Percentiles rank a stretch among this genome's conserved stretches.
These are phyloP conservation scores for Jacaranda mimosifolia DNA, from an alignment of 257 asterid genomes.

Conservation along the genomic window DNA sequence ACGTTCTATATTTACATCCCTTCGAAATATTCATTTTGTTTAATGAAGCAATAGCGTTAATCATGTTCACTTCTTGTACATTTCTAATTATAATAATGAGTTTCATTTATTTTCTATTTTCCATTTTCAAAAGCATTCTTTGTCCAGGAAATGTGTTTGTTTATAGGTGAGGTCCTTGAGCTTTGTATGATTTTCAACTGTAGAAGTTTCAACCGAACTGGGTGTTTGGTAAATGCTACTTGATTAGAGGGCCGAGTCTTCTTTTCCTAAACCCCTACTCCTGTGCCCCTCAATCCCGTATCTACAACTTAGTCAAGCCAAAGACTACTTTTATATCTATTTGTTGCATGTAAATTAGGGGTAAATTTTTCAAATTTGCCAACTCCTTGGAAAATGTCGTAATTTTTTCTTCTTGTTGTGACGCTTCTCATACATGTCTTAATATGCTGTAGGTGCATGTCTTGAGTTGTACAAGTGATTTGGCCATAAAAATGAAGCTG, in stretches of 20 bases:
- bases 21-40: slow-evolving; percentile 11
- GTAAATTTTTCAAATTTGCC: slow-evolving; percentile 20
- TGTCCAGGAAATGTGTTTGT: slow-evolving; percentile 18
- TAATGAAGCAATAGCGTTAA: slow-evolving; percentile 1
- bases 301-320: too few relatives aligned
- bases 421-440: slow-evolving; percentile 25
- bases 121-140: slow-evolving; percentile 28
- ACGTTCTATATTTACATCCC: slow-evolving; percentile 10
- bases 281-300: too few relatives aligned
- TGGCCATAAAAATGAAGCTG: slow-evolving; percentile 86
- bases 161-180: not conserved
- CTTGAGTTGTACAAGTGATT: slow-evolving; percentile 72
- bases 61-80: not conserved
- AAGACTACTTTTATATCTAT: too few relatives aligned
- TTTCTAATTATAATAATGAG: slow-evolving; percentile 9
- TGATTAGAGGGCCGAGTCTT: too few relatives aligned
- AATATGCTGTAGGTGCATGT: slow-evolving; percentile 75
- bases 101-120: slow-evolving; percentile 6
- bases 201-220: not conserved
- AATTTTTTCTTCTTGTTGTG: not conserved
- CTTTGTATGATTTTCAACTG: slow-evolving; percentile 22
- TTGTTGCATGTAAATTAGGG: slow-evolving; percentile 15
- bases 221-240: slow-evolving; percentile 32
- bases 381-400: slow-evolving; percentile 5
- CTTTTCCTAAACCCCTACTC: too few relatives aligned